Evolutionary conservation across 106 monocot genomes (phyloP).

Genomic region (Ottelia alismoides): DNA sequence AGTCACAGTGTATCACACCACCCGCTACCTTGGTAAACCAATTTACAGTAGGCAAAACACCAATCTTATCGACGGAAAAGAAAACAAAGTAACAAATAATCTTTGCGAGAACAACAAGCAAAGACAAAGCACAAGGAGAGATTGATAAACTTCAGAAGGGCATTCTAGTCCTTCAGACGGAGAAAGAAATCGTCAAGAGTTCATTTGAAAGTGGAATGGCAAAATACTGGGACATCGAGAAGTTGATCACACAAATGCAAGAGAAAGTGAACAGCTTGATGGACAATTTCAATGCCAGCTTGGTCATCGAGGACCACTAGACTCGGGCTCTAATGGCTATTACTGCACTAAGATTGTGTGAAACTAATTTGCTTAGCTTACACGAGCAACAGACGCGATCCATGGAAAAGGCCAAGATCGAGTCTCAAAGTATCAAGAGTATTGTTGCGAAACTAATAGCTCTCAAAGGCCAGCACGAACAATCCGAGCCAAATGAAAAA

Average conservation of each 20-base stretch:
- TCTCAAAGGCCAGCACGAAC: slow-evolving; percentile 1
- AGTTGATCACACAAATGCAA: slow-evolving; percentile 20
- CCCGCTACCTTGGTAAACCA: too few species aligned
- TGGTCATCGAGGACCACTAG: slow-evolving; percentile 16
- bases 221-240: slow-evolving; percentile 27
- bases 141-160: slow-evolving; percentile 19
- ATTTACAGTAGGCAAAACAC: too few species aligned
- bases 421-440: slow-evolving; percentile 13
- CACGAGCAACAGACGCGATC: slow-evolving; percentile 10
- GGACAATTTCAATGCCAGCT: slow-evolving; percentile 2
- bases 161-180: slow-evolving; percentile 15
- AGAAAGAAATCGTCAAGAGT: slow-evolving; percentile 19
- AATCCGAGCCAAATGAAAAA: background rate
- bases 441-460: slow-evolving; percentile 1
- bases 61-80: too few species aligned
- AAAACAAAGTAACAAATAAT: too few species aligned
- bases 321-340: slow-evolving; percentile 19
- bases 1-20: too few species aligned
- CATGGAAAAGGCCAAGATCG: background rate
- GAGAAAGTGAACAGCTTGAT: slow-evolving; percentile 9
- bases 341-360: slow-evolving; percentile 18
- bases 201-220: slow-evolving; percentile 11
- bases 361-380: slow-evolving; percentile 7
- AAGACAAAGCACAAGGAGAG: slow-evolving; percentile 10
- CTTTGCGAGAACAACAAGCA: too few species aligned